Evolutionary conservation across 202 grass and related monocot species (phyloP), one percentile per base, ranked within the genome.

Genomic region (Sporobolus alterniflorus): DNA sequence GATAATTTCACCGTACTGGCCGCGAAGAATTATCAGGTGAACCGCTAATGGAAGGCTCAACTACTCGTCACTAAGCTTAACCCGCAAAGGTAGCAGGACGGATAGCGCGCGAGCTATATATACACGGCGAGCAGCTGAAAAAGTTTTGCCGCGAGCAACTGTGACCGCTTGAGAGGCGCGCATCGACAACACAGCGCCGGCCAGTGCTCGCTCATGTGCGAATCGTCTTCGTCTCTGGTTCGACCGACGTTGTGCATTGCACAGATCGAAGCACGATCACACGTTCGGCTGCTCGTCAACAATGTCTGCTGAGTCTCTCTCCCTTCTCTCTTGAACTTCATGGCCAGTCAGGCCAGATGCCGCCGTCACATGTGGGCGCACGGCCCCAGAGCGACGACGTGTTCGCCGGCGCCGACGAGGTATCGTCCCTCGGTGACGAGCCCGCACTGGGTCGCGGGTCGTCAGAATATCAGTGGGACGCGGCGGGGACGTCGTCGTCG

Each of bases 361-460:
- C n/a, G 95, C 1, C 92, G 95, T 7, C 95, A 97, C 82, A 97
- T 97, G 95, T 88, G 86, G 36, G 89, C 92, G 33, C 95, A 97
- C 59, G 86, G 90, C 61, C 85, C 92, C 81, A 75, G 25, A 39
- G 41, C 15, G 82, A 12, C 3, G 82, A 73, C 36, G 64, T 46
- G 29, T 33, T 48, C 10, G 68, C 51, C 25, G 71, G 12, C 34
- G 85, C 25, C 13, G 85, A 31, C 16, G 76, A 39, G n/a, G n/a
- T n/a, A n/a, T n/a, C 63, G 13, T 69, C 68, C 28, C 57, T 17
- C 20, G 61, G 15, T 36, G 80, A 86, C 4, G 69, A 71, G 3
- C 55, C 89, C 21, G 73, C 20, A 24, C 68, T 43, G 11, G 66
- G 64, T 15, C 65, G n/a, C 21, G 44, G 55, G 6, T 1, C 32